Evolutionary conservation across 2,329 filamentous ascomycete species (phyloP), one percentile per base, ranked within the genome.

Genomic region (Cercospora brassicicola): DNA sequence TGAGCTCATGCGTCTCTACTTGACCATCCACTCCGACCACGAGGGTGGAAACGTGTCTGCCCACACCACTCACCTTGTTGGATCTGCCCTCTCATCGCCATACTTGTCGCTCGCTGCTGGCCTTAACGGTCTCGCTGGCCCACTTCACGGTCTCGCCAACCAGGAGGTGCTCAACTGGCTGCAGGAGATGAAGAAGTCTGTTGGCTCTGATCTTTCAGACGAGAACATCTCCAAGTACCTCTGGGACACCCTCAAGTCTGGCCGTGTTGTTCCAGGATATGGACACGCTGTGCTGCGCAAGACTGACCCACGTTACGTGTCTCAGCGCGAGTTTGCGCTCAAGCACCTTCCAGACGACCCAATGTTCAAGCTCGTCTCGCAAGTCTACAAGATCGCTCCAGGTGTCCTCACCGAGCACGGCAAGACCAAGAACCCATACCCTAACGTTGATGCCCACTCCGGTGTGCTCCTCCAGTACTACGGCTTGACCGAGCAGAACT

Each of bases 351-450:
- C 94, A 80, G 88, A 97, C 79, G 95, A 98, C 88, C 94, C 94
- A 78, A 96, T 99, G 94, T 99, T 97, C 92, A 93, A 99, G 89
- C 92, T 99, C 76, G 95, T 99, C 85, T 96, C 92, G 88, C 95
- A 99, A 87, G 95, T 99, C 77, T 99, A 98, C 92, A 99, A 99
- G 92, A 98, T 99, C 78, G 95, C 95, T 73, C 95, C 95, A 73
- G 91, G 91, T 79, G 95, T 99, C 78, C 88, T 99, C 82, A 99
- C 95, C 75, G 93, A 99, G 90, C 95, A 99, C 87, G 95, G 95
- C 86, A 99, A 99, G 92, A 98, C 94, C 88, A 98, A 98, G 92
- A 97, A 98, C 91, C 94, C 94, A 75, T 98, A 88, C 89, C 95
- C 95, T 84, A 98, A 98, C 87, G 94, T 98, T 79, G 94, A 98